A percentile compares a stretch with the other conserved stretches of the same genome.
Evolutionary conservation across 2,329 filamentous ascomycete species (phyloP).

Genomic region (Claviceps sp.): DNA sequence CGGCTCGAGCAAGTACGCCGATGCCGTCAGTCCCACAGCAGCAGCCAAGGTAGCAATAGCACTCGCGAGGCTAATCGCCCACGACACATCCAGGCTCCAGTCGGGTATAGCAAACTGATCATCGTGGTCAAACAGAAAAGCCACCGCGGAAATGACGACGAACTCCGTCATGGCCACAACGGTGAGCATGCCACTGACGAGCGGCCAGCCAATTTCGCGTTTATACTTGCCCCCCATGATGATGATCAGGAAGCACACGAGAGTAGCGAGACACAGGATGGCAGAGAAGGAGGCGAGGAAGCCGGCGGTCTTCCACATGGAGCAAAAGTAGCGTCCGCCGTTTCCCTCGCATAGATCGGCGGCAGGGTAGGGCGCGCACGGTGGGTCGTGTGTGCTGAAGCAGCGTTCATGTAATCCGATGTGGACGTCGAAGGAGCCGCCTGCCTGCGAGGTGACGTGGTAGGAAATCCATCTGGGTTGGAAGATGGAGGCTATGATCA

Average conservation of each 20-base stretch:
- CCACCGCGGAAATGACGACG: constrained; percentile 69
- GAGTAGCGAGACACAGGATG: constrained; percentile 65
- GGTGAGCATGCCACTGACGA: constrained; percentile 53
- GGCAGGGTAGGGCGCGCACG: constrained; percentile 35
- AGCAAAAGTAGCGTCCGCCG: constrained; percentile 65
- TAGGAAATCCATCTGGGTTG: constrained; percentile 61
- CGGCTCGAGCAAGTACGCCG: constrained; percentile 56
- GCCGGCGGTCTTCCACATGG: constrained; percentile 77
- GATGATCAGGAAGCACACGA: constrained; percentile 70
- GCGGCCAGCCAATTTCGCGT: constrained; percentile 70
- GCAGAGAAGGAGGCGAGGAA: constrained; percentile 79
- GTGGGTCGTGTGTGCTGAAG: constrained; percentile 49
- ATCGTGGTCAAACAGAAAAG: constrained; percentile 73
- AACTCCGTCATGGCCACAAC: constrained; percentile 58
- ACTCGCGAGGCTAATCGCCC: constrained; percentile 53
- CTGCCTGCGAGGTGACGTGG: constrained; percentile 35
- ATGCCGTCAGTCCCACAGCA: constrained; percentile 47
- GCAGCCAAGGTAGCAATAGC: constrained; percentile 38
- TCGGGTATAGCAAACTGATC: constrained; percentile 67
- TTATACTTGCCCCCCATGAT: constrained; percentile 66
- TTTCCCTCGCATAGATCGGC: constrained; percentile 21
- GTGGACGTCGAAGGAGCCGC: constrained; percentile 38
- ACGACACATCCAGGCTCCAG: constrained; percentile 70
- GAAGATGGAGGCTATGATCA: constrained; percentile 57
- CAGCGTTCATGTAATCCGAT: constrained; percentile 77